A percentile compares a stretch with the other conserved stretches of the same genome.
Conservation (phyloP, 371 early-diverging fungal genomes). For the Apophysomyces sp. region DNA sequence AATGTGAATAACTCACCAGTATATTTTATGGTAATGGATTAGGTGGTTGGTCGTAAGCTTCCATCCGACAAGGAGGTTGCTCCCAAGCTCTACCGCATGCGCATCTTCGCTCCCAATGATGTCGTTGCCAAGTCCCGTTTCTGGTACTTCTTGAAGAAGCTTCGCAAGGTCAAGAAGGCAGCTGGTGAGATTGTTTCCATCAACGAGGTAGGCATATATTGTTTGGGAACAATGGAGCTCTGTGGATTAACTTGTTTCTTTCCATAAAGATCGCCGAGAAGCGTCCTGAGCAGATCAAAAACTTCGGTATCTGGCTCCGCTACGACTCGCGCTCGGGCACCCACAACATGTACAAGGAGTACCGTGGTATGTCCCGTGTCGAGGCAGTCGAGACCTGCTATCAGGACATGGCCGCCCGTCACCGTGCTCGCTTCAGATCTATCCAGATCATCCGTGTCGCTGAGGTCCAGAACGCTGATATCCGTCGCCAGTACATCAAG, state of each 20-base stretch:
- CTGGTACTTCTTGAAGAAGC: slow-evolving; percentile 99
- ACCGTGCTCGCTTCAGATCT: slow-evolving; percentile 97
- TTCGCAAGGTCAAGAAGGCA: slow-evolving; percentile 99
- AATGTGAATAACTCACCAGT: no score
- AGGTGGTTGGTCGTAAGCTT: slow-evolving; percentile 93
- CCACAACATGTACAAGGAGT: slow-evolving; percentile 99
- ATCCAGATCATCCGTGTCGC: slow-evolving; percentile 98
- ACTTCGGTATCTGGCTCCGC: slow-evolving; percentile 99
- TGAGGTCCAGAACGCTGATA: slow-evolving; percentile 85
- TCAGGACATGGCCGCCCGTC: slow-evolving; percentile 99
- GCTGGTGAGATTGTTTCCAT: slow-evolving; percentile 96
- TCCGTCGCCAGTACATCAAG: slow-evolving; percentile 96
- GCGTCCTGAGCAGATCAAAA: slow-evolving; percentile 94
- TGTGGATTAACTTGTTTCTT: neutral
- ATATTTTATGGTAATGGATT: slow-evolving; percentile 15
- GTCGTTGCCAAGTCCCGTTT: slow-evolving; percentile 99
- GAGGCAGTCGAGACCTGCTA: slow-evolving; percentile 97
- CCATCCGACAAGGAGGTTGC: slow-evolving; percentile 92
- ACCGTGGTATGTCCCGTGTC: slow-evolving; percentile 94
- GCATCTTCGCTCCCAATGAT: slow-evolving; percentile 98
- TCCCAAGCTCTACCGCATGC: slow-evolving; percentile 98
- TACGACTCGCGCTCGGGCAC: slow-evolving; percentile 99
- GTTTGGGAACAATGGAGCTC: neutral
- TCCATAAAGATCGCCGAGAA: slow-evolving; percentile 87
- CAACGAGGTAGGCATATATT: slow-evolving; percentile 72